Evolutionary conservation across 257 asterid genomes (phyloP).

Genomic region (Solanum clarkiae): DNA sequence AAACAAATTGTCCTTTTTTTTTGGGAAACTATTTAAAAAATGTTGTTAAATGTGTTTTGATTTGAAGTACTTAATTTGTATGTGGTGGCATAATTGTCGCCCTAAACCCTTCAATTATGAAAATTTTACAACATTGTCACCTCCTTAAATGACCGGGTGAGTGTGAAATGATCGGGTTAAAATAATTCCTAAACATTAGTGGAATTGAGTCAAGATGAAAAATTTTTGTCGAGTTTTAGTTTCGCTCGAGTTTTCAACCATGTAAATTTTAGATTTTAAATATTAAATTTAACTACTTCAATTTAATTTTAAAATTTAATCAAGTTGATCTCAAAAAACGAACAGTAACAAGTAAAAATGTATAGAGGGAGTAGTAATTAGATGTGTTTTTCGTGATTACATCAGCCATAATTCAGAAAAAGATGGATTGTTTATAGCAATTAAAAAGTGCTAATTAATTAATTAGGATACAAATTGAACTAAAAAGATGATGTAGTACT

Average conservation of each 20-base stretch:
- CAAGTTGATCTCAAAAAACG: too few species aligned
- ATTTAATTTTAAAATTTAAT: too few species aligned
- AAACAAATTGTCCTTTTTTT: neutral
- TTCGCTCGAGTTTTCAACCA: neutral
- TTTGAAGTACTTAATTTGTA: neutral
- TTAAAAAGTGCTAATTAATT: neutral
- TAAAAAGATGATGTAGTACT: neutral
- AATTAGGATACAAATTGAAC: neutral
- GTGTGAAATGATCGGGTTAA: neutral
- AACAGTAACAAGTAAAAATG: too few species aligned
- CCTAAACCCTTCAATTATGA: neutral
- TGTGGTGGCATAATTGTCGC: slow-evolving; percentile 3
- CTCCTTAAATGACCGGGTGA: rapidly evolving
- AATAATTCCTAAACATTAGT: neutral
- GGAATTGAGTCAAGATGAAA: rapidly evolving
- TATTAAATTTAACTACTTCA: too few species aligned
- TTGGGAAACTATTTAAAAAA: neutral
- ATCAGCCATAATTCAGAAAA: neutral
- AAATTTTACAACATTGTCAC: neutral
- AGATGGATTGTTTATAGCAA: neutral
- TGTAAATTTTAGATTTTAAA: too few species aligned
- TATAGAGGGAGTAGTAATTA: too few species aligned
- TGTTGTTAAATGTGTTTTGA: neutral
- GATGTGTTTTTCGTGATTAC: too few species aligned
- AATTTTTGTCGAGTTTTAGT: neutral